phyloP scores from a whole-genome alignment of 495 filamentous ascomycete genomes.

The Elasticomyces elasticus region DNA sequence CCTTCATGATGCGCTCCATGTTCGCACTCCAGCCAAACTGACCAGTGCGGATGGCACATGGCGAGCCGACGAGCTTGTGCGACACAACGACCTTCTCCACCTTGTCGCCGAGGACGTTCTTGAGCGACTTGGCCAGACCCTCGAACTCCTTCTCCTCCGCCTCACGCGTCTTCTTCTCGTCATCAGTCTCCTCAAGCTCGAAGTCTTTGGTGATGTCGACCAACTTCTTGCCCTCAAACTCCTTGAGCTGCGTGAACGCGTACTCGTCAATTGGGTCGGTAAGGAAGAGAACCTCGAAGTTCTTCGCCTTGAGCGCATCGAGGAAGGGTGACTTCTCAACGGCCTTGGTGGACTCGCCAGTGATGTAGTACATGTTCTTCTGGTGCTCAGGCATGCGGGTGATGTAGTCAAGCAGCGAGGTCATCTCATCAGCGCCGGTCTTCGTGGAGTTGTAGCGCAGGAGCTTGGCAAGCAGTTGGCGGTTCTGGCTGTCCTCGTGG shows the following conservation, averaged over 20 bases:
- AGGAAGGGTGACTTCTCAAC: conserved; percentile 97
- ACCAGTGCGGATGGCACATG: conserved; percentile 97
- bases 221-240: conserved; percentile 99
- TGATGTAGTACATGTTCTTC: conserved; percentile 99
- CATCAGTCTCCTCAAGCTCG: conserved; percentile 98
- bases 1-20: conserved; percentile 99
- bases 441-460: conserved; percentile 98
- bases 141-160: conserved; percentile 97
- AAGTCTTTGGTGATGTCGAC: conserved; percentile 99
- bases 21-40: conserved; percentile 99
- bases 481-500: conserved; percentile 99
- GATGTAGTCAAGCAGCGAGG: conserved; percentile 91
- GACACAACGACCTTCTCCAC: conserved; percentile 99
- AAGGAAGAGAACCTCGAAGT: conserved; percentile 98
- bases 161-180: conserved; percentile 97
- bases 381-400: conserved; percentile 99
- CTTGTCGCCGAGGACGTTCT: conserved; percentile 98
- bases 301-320: conserved; percentile 97
- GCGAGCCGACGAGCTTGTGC: conserved; percentile 91
- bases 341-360: conserved; percentile 97
- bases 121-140: conserved; percentile 82
- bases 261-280: conserved; percentile 99
- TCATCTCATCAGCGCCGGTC: conserved; percentile 79
- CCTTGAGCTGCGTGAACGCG: conserved; percentile 99
- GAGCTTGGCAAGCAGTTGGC: conserved; percentile 85